Conservation (phyloP, 2,329 filamentous ascomycete genomes). For the Apiospora koreana region DNA sequence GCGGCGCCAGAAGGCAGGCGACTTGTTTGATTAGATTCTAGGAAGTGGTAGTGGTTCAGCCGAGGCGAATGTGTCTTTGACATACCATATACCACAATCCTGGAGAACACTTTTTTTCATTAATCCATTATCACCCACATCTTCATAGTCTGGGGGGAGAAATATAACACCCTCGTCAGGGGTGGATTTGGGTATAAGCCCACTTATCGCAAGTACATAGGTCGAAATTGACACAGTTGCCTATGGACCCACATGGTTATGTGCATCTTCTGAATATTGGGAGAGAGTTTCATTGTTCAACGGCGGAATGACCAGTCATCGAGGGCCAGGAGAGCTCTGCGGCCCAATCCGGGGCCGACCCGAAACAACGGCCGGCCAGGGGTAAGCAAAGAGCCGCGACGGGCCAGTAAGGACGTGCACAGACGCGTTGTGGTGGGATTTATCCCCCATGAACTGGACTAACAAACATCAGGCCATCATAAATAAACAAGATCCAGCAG, state of each 20-base stretch:
- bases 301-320: background rate
- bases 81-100: background rate
- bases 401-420: conserved; percentile 4
- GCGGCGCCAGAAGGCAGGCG: conserved; percentile 68
- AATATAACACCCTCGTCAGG: background rate
- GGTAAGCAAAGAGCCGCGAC: background rate
- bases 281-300: background rate
- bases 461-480: conserved; percentile 1
- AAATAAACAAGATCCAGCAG: background rate
- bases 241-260: background rate
- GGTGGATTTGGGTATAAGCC: background rate
- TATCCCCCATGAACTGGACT: background rate
- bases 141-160: background rate
- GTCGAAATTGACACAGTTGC: background rate
- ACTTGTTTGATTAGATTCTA: conserved; percentile 62
- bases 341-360: conserved; percentile 7
- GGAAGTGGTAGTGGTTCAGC: background rate
- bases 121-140: background rate
- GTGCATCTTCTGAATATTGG: background rate
- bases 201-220: background rate
- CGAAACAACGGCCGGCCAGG: conserved; percentile 3
- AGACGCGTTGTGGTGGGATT: background rate
- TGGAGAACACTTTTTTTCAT: background rate
- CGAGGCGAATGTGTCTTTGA: background rate
- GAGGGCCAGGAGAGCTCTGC: background rate